phyloP scores from a whole-genome alignment of 768 basidiomycete species.

The Cystobasidium onofrii region DNA sequence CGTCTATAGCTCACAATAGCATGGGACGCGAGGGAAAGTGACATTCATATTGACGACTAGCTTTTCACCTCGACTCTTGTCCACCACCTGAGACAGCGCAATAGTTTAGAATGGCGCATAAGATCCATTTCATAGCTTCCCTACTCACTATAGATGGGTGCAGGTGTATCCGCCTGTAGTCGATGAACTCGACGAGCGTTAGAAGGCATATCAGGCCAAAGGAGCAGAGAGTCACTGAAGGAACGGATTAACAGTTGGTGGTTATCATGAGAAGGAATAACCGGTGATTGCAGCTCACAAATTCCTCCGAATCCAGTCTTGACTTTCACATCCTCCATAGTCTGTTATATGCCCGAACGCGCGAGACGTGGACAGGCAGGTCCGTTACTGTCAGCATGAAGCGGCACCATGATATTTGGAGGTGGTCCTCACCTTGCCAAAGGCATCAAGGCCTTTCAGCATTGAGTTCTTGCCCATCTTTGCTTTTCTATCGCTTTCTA shows the following conservation, averaged over 20 bases:
- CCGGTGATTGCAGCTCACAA: constrained; percentile 60
- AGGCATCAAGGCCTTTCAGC: constrained; percentile 90
- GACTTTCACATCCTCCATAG: constrained; percentile 98
- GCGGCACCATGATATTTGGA: neutral
- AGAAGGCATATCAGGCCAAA: constrained; percentile 86
- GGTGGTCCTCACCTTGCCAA: constrained; percentile 72
- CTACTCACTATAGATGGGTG: constrained; percentile 57
- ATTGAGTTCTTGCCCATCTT: constrained; percentile 22
- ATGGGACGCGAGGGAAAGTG: constrained; percentile 92
- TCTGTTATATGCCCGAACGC: constrained; percentile 52
- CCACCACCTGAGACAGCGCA: constrained; percentile 54
- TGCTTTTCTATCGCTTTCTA: neutral
- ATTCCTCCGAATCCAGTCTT: constrained; percentile 61
- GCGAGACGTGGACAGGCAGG: constrained; percentile 1
- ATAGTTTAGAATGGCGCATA: neutral
- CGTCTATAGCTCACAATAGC: constrained; percentile 65
- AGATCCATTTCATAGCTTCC: neutral
- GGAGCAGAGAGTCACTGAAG: constrained; percentile 77
- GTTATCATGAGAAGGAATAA: neutral
- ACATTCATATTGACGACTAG: constrained; percentile 83
- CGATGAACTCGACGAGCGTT: constrained; percentile 86
- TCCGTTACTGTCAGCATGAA: neutral
- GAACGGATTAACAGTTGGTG: neutral
- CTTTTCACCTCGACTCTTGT: constrained; percentile 89
- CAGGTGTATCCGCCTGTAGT: constrained; percentile 66